Evolutionary conservation across 345 rosid genomes (phyloP).

Genomic region (Populus davidiana): DNA sequence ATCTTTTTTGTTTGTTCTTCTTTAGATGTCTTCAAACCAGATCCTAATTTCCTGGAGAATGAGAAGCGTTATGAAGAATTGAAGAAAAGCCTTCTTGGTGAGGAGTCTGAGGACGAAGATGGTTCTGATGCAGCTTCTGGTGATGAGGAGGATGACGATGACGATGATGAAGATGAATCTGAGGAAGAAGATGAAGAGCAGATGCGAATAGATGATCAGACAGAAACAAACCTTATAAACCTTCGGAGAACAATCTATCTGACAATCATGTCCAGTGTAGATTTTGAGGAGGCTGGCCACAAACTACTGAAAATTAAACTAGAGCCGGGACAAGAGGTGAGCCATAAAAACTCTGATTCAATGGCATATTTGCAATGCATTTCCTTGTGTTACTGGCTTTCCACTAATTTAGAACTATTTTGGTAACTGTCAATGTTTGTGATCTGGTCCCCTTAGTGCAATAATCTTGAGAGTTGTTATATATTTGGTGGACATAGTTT

Average conservation of each 20-base stretch:
- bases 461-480: background rate
- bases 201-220: constrained; percentile 83
- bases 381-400: too few relatives aligned
- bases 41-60: constrained; percentile 77
- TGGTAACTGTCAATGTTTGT: background rate
- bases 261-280: constrained; percentile 97
- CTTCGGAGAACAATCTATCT: constrained; percentile 94
- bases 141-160: constrained; percentile 61
- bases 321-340: constrained; percentile 98
- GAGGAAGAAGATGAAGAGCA: constrained; percentile 61
- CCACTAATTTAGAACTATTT: too few relatives aligned
- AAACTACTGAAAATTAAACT: constrained; percentile 87
- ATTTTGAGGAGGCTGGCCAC: constrained; percentile 98
- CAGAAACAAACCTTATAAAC: constrained; percentile 94
- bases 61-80: constrained; percentile 83
- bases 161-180: constrained; percentile 40
- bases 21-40: constrained; percentile 72
- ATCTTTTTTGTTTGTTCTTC: background rate
- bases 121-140: constrained; percentile 64
- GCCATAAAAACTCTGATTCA: constrained; percentile 7
- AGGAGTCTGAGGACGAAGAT: constrained; percentile 78
- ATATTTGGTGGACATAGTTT: background rate
- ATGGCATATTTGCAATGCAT: background rate
- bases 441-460: background rate
- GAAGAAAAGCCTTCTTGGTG: constrained; percentile 85